Evolutionary conservation across 805 yeast genomes (phyloP), one percentile per base, ranked within the genome.

Genomic region (Nakazawaea ishiwadae): DNA sequence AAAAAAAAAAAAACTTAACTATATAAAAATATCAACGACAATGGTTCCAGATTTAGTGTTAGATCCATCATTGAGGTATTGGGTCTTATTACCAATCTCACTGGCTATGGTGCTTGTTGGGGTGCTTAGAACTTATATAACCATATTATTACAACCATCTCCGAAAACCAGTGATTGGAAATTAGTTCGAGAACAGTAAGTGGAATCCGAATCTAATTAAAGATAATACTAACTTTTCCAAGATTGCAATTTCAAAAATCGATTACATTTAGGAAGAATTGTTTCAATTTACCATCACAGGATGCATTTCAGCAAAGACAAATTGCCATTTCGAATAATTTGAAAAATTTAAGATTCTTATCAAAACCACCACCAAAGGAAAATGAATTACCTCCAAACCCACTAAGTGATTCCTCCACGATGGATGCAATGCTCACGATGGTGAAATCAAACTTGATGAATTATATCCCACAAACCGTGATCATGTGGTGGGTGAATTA

Each of bases 401-500:
- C 91, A 15, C 69, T 88, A 35, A 61, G 77, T 2, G 96, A 87
- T 52, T 82, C 95, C 3, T 68, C 69, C 36, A 70, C 82, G 20
- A 72, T 81, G 46, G 96, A 89, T 42, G 77, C 81, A 17, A 65
- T 93, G 71, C 69, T 81, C 69, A 73, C 71, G 36, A 81, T 86
- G 81, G 75, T 89, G 44, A 88, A 88, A 56, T 81, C 83, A 7
- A 90, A 88, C 56, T 65, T 88, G 48, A 81, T 90, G 55, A 86
- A 79, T 61, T 86, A 81, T 57, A 75, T 89, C 15, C 97, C 98
- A 2, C 98, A 93, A 64, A 87, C 96, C 0, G 60, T 90, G 30
- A 84, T 90, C 49, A 90, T 93, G 96, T 88, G 89, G 55, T 93
- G 97, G 96, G 91, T 91, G 46, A 87, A 86, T 55, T 85, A 80